Evolutionary conservation across 805 yeast genomes (phyloP), one percentile per base, ranked within the genome.

Genomic region (Lachancea dasiensis): DNA sequence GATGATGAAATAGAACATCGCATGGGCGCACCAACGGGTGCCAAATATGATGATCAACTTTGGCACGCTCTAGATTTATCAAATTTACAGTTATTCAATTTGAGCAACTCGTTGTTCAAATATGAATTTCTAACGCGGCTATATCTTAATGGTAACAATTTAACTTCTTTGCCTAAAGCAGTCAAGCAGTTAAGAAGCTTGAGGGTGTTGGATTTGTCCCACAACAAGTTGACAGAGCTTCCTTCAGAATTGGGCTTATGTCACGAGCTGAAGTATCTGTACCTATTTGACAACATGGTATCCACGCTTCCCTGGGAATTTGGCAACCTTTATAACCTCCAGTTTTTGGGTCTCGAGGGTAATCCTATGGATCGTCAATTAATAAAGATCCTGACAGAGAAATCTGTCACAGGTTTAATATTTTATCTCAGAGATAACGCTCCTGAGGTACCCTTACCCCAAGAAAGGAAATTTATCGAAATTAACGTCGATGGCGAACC

Each of bases 41-140:
- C 50, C 16, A 51, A 59, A 31, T 52, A 49, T 44, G 77, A 82
- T 25, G 81, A 79, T 43, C 97, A 89, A 64, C 72, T 84, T 55
- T 92, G 99, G 99, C 83, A 94, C 38, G 90, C 89, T 5, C 67
- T 92, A 47, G 99, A 92, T 64, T 68, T 90, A 47, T 79, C 94
- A 47, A 96, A 96, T 43, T 95, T 92, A 61, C 85, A 90, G 23
- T 68, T 92, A 36, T 67, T 76, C 45, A 72, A 75, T 40, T 48
- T 90, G 21, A 75, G 86, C n/a, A 75, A 81, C 15, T 78, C 79
- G 50, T 62, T 92, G 31, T 86, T 86, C 68, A 75, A 78, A 31
- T 92, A 87, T 61, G 73, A 74, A 43, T 92, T 92, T 51, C 71
- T 92, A 52, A 92, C 90, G 55, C 81, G 90, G 44, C 68, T 92